Evolutionary conservation across 1,139 yeast species (phyloP).

Genomic region (Magnusiomyces suaveolens): DNA sequence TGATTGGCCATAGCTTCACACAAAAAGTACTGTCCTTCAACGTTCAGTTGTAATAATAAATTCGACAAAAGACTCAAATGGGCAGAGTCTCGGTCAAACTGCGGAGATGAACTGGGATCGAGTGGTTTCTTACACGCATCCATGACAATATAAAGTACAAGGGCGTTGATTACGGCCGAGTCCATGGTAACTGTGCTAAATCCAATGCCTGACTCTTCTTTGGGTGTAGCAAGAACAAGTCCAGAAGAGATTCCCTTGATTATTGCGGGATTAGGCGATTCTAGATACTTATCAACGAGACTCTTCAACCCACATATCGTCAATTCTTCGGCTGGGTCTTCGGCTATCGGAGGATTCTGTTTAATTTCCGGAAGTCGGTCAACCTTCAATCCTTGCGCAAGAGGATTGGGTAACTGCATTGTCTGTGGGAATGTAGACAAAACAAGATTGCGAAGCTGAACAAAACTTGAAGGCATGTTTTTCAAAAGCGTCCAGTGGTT

Average conservation of each 20-base stretch:
- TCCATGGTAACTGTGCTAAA: conserved; percentile 51
- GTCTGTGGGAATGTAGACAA: conserved; percentile 69
- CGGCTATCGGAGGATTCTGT: conserved; percentile 51
- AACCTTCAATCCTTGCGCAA: conserved; percentile 61
- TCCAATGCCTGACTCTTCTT: conserved; percentile 54
- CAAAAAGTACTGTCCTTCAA: conserved; percentile 66
- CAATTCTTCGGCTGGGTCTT: conserved; percentile 55
- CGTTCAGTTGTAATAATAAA: conserved; percentile 55
- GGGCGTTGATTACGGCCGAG: conserved; percentile 58
- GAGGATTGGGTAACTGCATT: conserved; percentile 67
- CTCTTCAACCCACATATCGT: conserved; percentile 53
- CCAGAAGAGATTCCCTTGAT: conserved; percentile 55
- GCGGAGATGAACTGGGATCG: conserved; percentile 19
- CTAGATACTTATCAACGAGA: conserved; percentile 66
- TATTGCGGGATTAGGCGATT: conserved; percentile 64
- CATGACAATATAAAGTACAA: conserved; percentile 72
- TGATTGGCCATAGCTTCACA: conserved; percentile 81
- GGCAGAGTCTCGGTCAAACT: conserved; percentile 59
- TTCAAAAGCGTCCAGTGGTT: conserved; percentile 69
- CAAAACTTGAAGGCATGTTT: conserved; percentile 62
- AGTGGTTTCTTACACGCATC: conserved; percentile 44
- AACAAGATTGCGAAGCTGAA: conserved; percentile 77
- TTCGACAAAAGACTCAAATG: conserved; percentile 62
- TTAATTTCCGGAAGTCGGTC: conserved; percentile 55
- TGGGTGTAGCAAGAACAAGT: conserved; percentile 45